These are phyloP conservation scores for Fusarium kyushuense DNA, from an alignment of 2,329 filamentous ascomycete species.

Conservation along the genomic window DNA sequence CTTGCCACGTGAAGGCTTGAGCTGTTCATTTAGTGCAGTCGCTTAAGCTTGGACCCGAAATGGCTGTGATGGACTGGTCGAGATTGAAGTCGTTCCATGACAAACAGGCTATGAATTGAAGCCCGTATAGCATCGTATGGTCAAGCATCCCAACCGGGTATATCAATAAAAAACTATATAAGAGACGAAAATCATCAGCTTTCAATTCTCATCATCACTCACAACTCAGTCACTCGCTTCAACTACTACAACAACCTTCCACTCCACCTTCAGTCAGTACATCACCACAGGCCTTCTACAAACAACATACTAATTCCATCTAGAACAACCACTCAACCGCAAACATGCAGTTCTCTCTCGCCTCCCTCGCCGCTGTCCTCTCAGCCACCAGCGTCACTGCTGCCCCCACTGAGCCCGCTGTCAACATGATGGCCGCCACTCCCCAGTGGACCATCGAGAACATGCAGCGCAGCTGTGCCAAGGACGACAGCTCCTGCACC, in stretches of 20 bases:
- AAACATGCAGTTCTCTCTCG: conserved; percentile 59
- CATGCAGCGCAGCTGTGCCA: conserved; percentile 56
- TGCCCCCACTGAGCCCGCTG: conserved; percentile 47
- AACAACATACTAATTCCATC: neutral
- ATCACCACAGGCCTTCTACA: fast-evolving
- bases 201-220: conserved; percentile 1
- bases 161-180: conserved; percentile 5
- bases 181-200: fast-evolving
- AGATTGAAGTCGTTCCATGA: conserved; percentile 1
- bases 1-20: conserved; percentile 6
- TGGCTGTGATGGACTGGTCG: conserved; percentile 11
- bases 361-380: conserved; percentile 51
- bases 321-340: conserved; percentile 20
- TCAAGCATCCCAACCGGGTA: neutral
- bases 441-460: conserved; percentile 57
- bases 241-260: neutral
- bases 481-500: conserved; percentile 54
- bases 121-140: conserved; percentile 3
- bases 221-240: conserved; percentile 23
- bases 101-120: neutral
- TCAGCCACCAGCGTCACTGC: conserved; percentile 50
- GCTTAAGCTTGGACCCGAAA: neutral
- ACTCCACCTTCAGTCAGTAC: neutral
- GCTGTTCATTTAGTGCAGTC: neutral
- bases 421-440: conserved; percentile 56